phyloP scores from a whole-genome alignment of 2,329 filamentous ascomycete genomes.

The Sphaerulina populicola region DNA sequence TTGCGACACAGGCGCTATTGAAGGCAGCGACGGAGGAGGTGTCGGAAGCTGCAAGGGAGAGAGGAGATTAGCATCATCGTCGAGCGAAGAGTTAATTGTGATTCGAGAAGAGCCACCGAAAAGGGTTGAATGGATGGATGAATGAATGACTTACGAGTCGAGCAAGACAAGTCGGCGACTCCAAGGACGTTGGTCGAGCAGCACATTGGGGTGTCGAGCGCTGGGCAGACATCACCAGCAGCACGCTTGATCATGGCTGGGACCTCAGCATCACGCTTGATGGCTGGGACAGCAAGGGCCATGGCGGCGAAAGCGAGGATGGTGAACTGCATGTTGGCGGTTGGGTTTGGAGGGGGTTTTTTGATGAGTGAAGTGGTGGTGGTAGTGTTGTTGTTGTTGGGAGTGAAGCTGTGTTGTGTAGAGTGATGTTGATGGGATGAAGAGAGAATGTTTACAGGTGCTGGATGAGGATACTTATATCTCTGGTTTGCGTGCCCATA shows the following conservation, averaged over 20 bases:
- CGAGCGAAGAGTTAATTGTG: too few relatives aligned
- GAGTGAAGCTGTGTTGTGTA: too few relatives aligned
- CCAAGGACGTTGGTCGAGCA: constrained; percentile 18
- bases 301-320: constrained; percentile 14
- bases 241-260: constrained; percentile 7
- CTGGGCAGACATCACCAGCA: constrained; percentile 11
- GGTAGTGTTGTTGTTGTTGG: background rate
- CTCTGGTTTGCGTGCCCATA: background rate
- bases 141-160: constrained; percentile 14
- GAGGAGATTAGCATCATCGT: too few relatives aligned
- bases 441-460: background rate
- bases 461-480: background rate
- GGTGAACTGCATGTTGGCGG: constrained; percentile 17
- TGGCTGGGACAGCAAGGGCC: constrained; percentile 5
- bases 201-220: constrained; percentile 17
- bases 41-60: constrained; percentile 5
- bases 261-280: constrained; percentile 2
- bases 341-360: background rate
- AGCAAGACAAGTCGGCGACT: constrained; percentile 12
- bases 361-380: background rate
- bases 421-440: background rate
- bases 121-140: too few relatives aligned
- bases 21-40: constrained; percentile 6
- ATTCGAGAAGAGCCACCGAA: too few relatives aligned
- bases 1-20: constrained; percentile 9